Base-by-base conservation (phyloP, 208 protist species). In the Leishmania gerbilli region DNA sequence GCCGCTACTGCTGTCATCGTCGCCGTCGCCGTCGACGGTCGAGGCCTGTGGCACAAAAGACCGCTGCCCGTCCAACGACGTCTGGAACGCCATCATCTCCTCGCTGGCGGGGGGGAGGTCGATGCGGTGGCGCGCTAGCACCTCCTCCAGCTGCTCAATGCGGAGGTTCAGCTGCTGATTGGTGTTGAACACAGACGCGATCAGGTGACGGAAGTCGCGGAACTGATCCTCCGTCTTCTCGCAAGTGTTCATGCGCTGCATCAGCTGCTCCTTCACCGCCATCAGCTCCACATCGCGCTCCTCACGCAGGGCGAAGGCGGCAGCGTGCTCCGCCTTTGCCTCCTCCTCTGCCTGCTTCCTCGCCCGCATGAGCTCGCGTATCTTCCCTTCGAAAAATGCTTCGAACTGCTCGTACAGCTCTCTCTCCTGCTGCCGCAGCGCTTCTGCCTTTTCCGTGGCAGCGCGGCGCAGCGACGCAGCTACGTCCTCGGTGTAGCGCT, bases 141-240 rank as follows among this genome's bases (percentile, higher is more conserved):
- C n/a, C 49, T 47, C 62, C 82, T 93, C 87, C 7, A 96, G 85
- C 55, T 90, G 81, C 47, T 93, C 91, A 42, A 95, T 86, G 74
- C 89, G 90, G 68, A 91, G 87, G 1, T 82, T 89, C 65, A 96
- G 87, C 64, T 88, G 74, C 74, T 93, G 85, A 76, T 95, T 95
- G 15, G 89, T 92, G 55, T 91, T 83, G 81, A 93, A 95, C 76
- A 95, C 93, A n/a, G 90, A 84, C 24, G 93, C 84, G 55, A 96
- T 92, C 55, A 96, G 86, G 80, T 89, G 88, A 53, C 90, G 86
- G 74, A 93, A 93, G 67, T 87, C 86, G 56, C 80, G 81, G 74
- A 96, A 91, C 79, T 96, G 90, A 40, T 94, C 90, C 76, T 94
- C 93, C 45, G 89, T 89, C 74, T 88, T 64, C 81, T 95, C 90